Percentiles rank a stretch among this genome's conserved stretches.
phyloP scores from a whole-genome alignment of 192 early-diverging fungal genomes.

The Lunasporangiospora selenospora region DNA sequence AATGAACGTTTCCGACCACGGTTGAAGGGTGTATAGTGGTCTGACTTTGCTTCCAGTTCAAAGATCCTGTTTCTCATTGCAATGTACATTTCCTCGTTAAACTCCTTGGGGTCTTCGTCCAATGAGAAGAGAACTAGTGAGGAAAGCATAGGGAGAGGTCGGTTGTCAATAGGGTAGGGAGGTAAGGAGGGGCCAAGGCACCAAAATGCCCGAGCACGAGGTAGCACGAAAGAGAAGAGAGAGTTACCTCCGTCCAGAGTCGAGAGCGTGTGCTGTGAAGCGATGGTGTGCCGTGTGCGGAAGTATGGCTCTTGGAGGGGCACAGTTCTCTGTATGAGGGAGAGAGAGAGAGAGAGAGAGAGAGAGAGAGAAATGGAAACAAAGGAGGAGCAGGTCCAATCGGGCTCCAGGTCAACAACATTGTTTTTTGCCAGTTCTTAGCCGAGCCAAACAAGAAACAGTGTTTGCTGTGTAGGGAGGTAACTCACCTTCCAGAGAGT shows the following conservation, averaged over 20 bases:
- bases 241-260: conserved; percentile 38
- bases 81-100: conserved; percentile 35
- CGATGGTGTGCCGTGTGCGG: conserved; percentile 35
- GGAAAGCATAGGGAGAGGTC: background rate
- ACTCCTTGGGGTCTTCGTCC: conserved; percentile 36
- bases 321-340: conserved; percentile 42
- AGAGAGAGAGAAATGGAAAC: no score
- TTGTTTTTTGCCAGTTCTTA: no score
- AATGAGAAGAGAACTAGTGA: background rate
- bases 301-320: conserved; percentile 45
- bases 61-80: conserved; percentile 44
- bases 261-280: conserved; percentile 46
- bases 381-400: background rate
- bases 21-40: conserved; percentile 31
- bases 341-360: background rate
- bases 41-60: conserved; percentile 35
- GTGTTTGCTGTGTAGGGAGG: background rate
- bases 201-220: no score
- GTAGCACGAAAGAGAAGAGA: no score
- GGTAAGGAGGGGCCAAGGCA: background rate
- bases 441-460: background rate
- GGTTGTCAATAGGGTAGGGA: background rate
- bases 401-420: background rate
- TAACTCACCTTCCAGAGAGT: conserved; percentile 50
- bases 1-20: conserved; percentile 21